Evolutionary conservation across 768 basidiomycete species (phyloP).

Genomic region (Boletales sp.): DNA sequence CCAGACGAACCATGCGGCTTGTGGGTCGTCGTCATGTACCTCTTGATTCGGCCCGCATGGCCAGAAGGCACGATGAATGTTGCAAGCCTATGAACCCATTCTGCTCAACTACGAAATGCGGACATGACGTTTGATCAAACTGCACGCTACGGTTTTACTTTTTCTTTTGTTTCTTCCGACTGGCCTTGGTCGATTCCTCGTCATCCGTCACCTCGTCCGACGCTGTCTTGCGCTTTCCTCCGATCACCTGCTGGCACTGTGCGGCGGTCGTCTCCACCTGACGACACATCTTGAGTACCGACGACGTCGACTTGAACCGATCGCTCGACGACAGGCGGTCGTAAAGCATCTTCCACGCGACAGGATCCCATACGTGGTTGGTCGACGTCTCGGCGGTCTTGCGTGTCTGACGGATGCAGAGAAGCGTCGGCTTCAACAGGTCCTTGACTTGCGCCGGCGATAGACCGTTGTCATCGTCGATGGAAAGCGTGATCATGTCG

Average conservation of each 20-base stretch:
- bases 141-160: constrained; percentile 21
- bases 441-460: constrained; percentile 72
- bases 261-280: constrained; percentile 45
- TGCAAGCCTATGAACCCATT: no score
- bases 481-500: constrained; percentile 44
- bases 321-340: constrained; percentile 44
- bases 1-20: no score
- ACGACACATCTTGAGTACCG: constrained; percentile 58
- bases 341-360: constrained; percentile 51
- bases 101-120: no score
- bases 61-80: no score
- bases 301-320: constrained; percentile 61
- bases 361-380: constrained; percentile 53
- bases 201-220: constrained; percentile 24
- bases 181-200: constrained; percentile 35
- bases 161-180: constrained; percentile 46
- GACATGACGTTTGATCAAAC: neutral
- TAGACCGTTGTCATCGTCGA: constrained; percentile 42
- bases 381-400: constrained; percentile 40
- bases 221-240: constrained; percentile 39
- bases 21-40: no score
- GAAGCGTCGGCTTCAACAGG: constrained; percentile 66
- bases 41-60: no score
- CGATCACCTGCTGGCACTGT: constrained; percentile 4
- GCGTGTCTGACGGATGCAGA: constrained; percentile 58